Percentiles rank a stretch among this genome's conserved stretches.
Evolutionary conservation across 495 filamentous ascomycete genomes (phyloP).

Genomic region (Alectoria sarmentosa): DNA sequence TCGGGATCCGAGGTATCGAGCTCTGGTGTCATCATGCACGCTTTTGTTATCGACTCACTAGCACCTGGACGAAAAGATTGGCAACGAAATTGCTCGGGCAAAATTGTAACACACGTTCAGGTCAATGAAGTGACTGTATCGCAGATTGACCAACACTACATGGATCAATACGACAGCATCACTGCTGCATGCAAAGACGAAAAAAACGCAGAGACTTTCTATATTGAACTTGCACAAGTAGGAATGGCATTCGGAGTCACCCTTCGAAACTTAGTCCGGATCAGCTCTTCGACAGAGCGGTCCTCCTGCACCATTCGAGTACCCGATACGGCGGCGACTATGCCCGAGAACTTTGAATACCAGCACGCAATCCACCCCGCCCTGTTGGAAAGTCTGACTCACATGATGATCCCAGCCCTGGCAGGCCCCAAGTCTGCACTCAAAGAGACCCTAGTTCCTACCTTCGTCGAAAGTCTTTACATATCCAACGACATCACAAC

Average conservation of each 20-base stretch:
- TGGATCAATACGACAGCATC: background rate
- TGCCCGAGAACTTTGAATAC: constrained; percentile 8
- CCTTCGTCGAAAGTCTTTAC: constrained; percentile 4
- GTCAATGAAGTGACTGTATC: background rate
- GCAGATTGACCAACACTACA: background rate
- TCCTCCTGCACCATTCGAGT: background rate
- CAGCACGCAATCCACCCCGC: background rate
- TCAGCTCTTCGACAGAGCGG: background rate
- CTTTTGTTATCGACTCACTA: background rate
- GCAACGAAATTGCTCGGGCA: background rate
- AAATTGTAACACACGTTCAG: background rate
- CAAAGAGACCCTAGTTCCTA: constrained; percentile 3
- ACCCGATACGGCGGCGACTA: background rate
- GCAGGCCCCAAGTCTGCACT: background rate
- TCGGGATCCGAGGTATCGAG: background rate
- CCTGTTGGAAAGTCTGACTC: background rate
- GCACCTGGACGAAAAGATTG: constrained; percentile 2
- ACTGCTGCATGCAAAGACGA: background rate
- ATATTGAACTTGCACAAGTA: background rate
- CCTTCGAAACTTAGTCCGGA: background rate
- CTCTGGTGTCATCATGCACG: background rate
- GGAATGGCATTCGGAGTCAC: constrained; percentile 1
- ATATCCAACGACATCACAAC: background rate
- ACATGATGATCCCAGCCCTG: background rate
- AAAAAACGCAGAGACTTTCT: background rate